Evolutionary conservation across 129 eudicot species (phyloP), one percentile per base, ranked within the genome.

Genomic region (Deinandra increscens): DNA sequence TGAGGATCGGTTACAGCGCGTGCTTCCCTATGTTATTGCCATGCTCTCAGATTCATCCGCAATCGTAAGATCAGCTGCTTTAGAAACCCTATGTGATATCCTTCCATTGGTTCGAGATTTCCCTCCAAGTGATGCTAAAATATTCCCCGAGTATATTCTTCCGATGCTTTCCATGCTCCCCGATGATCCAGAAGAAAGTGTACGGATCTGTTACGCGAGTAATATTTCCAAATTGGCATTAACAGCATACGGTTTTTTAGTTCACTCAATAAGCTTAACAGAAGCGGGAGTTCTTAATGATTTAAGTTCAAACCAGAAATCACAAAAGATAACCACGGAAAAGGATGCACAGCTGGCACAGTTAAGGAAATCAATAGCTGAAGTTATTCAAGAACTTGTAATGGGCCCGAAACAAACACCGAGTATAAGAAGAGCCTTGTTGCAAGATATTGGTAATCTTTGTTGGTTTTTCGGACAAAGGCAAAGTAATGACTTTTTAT

Each of bases 91-190:
- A 19, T 93, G 95, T 42, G 99, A 93, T 64, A 93, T 93, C 66
- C 73, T 93, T 22, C 99, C 99, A 6, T 82, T 93, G 73, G 89
- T 93, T 14, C 86, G 95, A 17, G 99, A 93, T 80, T 93, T 93
- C 46, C 99, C 99, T 41, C 99, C 97, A 0, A 89, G 99, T 67
- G 99, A 93, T 83, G 99, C 99, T 43, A 93, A 93, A 69, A 89
- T 89, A 39, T 93, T 93, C 66, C 97, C 99, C 0, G 99, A 93
- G 71, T 93, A 93, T 80, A 93, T 93, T 68, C 90, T 93, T 37
- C 99, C 99, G 0, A 93, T 93, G 99, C 99, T 93, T 79, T 93
- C 98, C 58, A 89, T 82, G 88, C 85, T 89, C 82, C 98, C 98
- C 1, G 98, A 93, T 81, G 97, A 93, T 77, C 84, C 98, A 0